A percentile compares a stretch with the other conserved stretches of the same genome.
Evolutionary conservation across 2,329 filamentous ascomycete species (phyloP).

Genomic region (Parastagonospora nodorum): DNA sequence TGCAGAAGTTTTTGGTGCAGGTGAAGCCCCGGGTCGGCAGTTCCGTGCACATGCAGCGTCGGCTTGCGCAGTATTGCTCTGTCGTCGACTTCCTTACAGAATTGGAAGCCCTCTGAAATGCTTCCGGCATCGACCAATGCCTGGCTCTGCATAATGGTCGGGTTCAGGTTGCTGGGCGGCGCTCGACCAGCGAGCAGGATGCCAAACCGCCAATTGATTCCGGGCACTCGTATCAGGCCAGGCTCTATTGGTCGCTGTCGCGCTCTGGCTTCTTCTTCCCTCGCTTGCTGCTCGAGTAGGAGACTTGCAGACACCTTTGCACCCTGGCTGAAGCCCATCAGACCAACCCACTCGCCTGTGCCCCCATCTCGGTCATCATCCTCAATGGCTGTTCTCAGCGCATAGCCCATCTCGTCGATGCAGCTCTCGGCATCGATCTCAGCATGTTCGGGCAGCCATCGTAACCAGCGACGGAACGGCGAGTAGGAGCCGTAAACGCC

Average conservation of each 20-base stretch:
- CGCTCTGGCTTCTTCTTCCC: constrained; percentile 40
- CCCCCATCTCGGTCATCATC: constrained; percentile 49
- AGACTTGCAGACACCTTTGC: constrained; percentile 55
- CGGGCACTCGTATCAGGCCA: constrained; percentile 31
- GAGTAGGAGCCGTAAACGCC: constrained; percentile 68
- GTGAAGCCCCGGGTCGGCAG: constrained; percentile 63
- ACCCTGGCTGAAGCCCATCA: constrained; percentile 58
- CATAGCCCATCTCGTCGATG: constrained; percentile 54
- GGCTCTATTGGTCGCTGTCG: constrained; percentile 23
- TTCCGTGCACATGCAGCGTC: constrained; percentile 71
- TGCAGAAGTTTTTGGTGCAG: constrained; percentile 62
- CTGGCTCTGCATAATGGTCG: constrained; percentile 39
- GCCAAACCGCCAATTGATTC: constrained; percentile 61
- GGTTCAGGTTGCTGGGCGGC: constrained; percentile 62
- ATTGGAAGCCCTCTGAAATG: constrained; percentile 51
- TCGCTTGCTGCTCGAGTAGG: constrained; percentile 64
- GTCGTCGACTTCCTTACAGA: constrained; percentile 44
- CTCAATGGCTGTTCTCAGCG: constrained; percentile 52
- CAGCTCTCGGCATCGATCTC: constrained; percentile 57
- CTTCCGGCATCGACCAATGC: constrained; percentile 49
- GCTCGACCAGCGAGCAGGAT: constrained; percentile 66
- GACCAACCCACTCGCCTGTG: constrained; percentile 54
- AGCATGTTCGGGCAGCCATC: constrained; percentile 65
- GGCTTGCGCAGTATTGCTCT: constrained; percentile 60
- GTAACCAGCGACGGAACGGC: constrained; percentile 69